Evolutionary conservation across 2,329 filamentous ascomycete genomes (phyloP).

Genomic region (Ophiobolus disseminans): DNA sequence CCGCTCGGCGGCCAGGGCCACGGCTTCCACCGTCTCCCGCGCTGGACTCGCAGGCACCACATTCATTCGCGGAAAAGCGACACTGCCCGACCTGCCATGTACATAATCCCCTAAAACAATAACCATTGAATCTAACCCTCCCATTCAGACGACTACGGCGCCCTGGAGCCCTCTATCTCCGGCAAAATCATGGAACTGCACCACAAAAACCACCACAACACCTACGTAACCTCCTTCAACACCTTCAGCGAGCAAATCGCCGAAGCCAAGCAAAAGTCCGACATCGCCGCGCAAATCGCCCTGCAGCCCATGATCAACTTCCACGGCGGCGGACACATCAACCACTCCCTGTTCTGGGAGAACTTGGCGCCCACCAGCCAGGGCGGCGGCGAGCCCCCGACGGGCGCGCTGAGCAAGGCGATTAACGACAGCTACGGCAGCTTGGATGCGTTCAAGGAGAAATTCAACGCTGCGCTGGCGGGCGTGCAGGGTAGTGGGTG

Average conservation of each 20-base stretch:
- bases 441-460: slow-evolving; percentile 65
- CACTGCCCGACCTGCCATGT: slow-evolving; percentile 87
- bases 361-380: slow-evolving; percentile 71
- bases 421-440: slow-evolving; percentile 67
- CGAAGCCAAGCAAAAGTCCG: slow-evolving; percentile 61
- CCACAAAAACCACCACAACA: slow-evolving; percentile 93
- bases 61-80: slow-evolving; percentile 87
- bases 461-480: slow-evolving; percentile 69
- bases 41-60: slow-evolving; percentile 73
- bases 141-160: slow-evolving; percentile 85
- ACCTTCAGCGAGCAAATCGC: slow-evolving; percentile 74
- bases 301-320: slow-evolving; percentile 69
- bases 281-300: slow-evolving; percentile 62
- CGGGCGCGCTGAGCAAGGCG: slow-evolving; percentile 62
- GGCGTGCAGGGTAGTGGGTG: slow-evolving; percentile 71
- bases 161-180: slow-evolving; percentile 83
- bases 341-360: slow-evolving; percentile 74
- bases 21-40: slow-evolving; percentile 66
- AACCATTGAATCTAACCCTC: slow-evolving; percentile 15
- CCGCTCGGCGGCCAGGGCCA: slow-evolving; percentile 74
- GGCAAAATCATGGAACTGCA: slow-evolving; percentile 96
- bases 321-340: slow-evolving; percentile 71
- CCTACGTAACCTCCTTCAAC: slow-evolving; percentile 91
- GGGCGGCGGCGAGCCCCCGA: slow-evolving; percentile 70
- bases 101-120: slow-evolving; percentile 47